Conservation (phyloP, 2,329 filamentous ascomycete species). For the Cladophialophora chaetospira region DNA sequence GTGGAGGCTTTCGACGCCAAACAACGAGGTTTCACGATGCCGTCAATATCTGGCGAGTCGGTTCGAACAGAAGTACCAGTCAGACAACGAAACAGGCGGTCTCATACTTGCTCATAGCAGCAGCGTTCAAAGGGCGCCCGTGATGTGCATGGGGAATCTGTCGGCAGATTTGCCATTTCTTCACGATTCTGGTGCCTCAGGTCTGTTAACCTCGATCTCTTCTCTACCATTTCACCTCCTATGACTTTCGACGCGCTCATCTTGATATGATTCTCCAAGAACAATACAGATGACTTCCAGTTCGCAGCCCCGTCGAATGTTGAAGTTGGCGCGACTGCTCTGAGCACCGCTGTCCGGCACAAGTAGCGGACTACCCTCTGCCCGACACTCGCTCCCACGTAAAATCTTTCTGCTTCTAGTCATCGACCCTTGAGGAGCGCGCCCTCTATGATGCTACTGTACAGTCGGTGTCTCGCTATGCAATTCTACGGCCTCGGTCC, state of each 20-base stretch:
- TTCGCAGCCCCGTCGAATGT: background rate
- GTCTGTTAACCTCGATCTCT: background rate
- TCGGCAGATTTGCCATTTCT: too few species aligned
- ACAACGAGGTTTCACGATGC: too few species aligned
- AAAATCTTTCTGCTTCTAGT: background rate
- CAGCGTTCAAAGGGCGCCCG: too few species aligned
- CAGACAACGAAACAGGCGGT: too few species aligned
- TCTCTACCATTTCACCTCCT: background rate
- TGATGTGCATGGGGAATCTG: too few species aligned
- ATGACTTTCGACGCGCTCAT: background rate
- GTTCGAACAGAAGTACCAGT: too few species aligned
- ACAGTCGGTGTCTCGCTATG: background rate
- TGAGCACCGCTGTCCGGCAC: background rate
- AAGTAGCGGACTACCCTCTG: background rate
- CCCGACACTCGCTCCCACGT: background rate
- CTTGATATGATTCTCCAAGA: background rate
- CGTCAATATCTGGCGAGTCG: too few species aligned
- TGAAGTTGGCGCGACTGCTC: background rate
- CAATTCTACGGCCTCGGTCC: background rate
- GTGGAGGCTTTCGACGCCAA: too few species aligned
- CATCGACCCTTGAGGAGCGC: background rate
- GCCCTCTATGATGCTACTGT: background rate
- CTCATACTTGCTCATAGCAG: too few species aligned
- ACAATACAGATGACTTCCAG: background rate
- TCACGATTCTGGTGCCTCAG: background rate